Conservation (phyloP, 2,329 filamentous ascomycete genomes). For the Meredithiella fracta region DNA sequence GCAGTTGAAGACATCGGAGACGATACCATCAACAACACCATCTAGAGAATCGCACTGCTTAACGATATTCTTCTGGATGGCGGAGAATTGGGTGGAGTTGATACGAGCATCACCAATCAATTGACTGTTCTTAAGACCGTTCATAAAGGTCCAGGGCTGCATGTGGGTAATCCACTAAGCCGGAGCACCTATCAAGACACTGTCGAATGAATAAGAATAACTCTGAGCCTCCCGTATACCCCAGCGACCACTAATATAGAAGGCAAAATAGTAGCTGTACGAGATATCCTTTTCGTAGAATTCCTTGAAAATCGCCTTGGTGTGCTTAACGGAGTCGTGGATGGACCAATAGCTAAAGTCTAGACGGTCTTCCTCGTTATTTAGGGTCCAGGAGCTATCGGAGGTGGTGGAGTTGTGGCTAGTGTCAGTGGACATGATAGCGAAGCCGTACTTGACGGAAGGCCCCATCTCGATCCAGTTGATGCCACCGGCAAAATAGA, state of each 20-base stretch:
- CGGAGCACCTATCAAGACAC: conserved; percentile 29
- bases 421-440: conserved; percentile 27
- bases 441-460: conserved; percentile 24
- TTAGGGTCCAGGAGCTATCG: conserved; percentile 25
- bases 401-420: conserved; percentile 24
- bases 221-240: conserved; percentile 31
- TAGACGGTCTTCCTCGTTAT: conserved; percentile 21
- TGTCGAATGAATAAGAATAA: conserved; percentile 32
- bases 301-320: conserved; percentile 29
- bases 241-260: conserved; percentile 35
- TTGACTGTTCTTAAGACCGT: conserved; percentile 32
- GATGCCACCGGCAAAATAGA: conserved; percentile 20
- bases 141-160: conserved; percentile 22
- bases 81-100: conserved; percentile 24
- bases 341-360: conserved; percentile 26
- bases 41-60: conserved; percentile 35
- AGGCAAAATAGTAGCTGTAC: conserved; percentile 29
- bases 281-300: conserved; percentile 30
- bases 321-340: conserved; percentile 32
- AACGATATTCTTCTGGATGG: conserved; percentile 28
- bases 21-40: conserved; percentile 32
- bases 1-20: conserved; percentile 31
- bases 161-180: conserved; percentile 32
- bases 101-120: conserved; percentile 29
- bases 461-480: conserved; percentile 20